Evolutionary conservation across 78 protist species (phyloP).

Genomic region (Goniomonas avonlea): DNA sequence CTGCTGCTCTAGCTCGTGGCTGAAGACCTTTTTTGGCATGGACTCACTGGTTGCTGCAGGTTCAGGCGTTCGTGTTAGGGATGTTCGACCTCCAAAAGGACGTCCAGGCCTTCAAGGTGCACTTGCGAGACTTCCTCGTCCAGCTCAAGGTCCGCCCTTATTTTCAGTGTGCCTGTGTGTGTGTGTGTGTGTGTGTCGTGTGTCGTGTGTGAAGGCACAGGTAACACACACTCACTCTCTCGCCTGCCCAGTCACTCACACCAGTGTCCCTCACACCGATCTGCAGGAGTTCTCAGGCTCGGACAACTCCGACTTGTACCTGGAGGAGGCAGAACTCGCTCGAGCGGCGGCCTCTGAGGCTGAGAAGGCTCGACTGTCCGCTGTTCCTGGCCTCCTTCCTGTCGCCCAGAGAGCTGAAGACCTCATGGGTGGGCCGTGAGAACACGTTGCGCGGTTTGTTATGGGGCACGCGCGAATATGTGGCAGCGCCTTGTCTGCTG

Average conservation of each 20-base stretch:
- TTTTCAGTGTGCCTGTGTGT: too few relatives aligned
- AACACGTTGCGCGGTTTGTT: too few relatives aligned
- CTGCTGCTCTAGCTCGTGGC: neutral
- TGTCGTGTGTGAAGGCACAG: too few relatives aligned
- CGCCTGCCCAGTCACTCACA: too few relatives aligned
- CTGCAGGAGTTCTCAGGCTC: too few relatives aligned
- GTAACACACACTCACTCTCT: too few relatives aligned
- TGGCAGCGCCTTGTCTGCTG: too few relatives aligned
- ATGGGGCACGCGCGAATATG: too few relatives aligned
- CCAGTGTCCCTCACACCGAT: too few relatives aligned
- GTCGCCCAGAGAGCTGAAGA: constrained; percentile 14
- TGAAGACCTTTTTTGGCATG: neutral
- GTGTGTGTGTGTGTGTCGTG: too few relatives aligned
- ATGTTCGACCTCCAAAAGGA: constrained; percentile 20
- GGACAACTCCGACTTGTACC: constrained; percentile 5
- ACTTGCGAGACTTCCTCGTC: constrained; percentile 50
- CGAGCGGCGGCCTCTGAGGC: constrained; percentile 1
- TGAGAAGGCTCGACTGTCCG: neutral
- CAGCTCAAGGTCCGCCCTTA: constrained; percentile 21
- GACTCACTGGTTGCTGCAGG: neutral
- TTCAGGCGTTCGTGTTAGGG: neutral
- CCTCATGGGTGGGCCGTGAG: too few relatives aligned
- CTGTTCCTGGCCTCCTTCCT: neutral
- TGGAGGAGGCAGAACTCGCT: constrained; percentile 5
- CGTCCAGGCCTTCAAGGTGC: constrained; percentile 29